A percentile compares a stretch with the other conserved stretches of the same genome.
Conservation (phyloP, 768 basidiomycete species). For the Termitomyces sp. region DNA sequence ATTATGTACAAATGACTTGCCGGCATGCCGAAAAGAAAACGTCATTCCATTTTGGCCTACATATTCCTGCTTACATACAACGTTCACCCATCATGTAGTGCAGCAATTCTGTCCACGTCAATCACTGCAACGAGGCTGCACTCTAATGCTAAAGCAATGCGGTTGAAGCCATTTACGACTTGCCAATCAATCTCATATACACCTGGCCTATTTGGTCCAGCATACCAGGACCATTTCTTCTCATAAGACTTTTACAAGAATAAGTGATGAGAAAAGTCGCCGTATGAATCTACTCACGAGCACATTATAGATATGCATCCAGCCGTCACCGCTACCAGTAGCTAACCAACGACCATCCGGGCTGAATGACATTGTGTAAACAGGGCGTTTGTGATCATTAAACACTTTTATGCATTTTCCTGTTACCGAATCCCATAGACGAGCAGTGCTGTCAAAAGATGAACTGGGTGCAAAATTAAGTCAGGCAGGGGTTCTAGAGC, state of each 20-base stretch:
- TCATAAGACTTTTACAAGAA: slow-evolving; percentile 31
- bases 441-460: slow-evolving; percentile 76
- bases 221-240: slow-evolving; percentile 62
- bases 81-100: slow-evolving; percentile 12
- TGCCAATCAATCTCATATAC: slow-evolving; percentile 81
- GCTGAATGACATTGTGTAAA: slow-evolving; percentile 74
- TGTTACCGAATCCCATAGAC: slow-evolving; percentile 78
- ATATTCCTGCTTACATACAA: neutral
- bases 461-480: slow-evolving; percentile 36
- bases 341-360: slow-evolving; percentile 69
- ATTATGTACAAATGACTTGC: neutral
- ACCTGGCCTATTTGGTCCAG: slow-evolving; percentile 51
- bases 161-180: slow-evolving; percentile 41
- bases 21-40: neutral
- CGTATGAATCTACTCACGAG: slow-evolving; percentile 37
- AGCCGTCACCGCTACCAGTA: slow-evolving; percentile 77
- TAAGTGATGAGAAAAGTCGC: neutral
- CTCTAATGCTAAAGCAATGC: slow-evolving; percentile 68
- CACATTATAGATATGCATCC: slow-evolving; percentile 66
- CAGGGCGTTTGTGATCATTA: slow-evolving; percentile 61
- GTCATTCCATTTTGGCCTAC: neutral
- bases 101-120: slow-evolving; percentile 49
- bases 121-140: slow-evolving; percentile 63
- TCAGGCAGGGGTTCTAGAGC: neutral
- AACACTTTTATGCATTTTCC: slow-evolving; percentile 74